Percentiles rank a stretch among this genome's conserved stretches.
These are phyloP conservation scores for Elaphomyces granulatus DNA, from an alignment of 495 filamentous ascomycete genomes.

Conservation along the genomic window DNA sequence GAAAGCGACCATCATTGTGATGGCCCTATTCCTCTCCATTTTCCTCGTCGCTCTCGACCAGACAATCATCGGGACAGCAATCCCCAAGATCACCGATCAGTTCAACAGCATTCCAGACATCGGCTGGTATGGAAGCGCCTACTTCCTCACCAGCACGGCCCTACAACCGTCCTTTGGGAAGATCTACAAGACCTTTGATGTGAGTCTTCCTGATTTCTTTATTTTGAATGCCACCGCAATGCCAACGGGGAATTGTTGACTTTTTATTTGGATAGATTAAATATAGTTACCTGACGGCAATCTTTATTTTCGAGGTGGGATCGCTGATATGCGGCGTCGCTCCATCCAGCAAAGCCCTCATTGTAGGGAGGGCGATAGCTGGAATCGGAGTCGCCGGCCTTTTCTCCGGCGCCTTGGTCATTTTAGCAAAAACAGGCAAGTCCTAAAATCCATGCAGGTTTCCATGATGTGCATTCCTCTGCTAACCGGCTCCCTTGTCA, in stretches of 20 bases:
- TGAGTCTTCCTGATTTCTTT: conserved; percentile 4
- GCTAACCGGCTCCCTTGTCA: conserved; percentile 9
- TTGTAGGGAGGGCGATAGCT: conserved; percentile 62
- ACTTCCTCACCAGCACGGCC: conserved; percentile 21
- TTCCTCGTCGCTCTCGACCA: conserved; percentile 40
- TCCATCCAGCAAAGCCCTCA: conserved; percentile 47
- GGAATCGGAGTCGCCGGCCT: conserved; percentile 61
- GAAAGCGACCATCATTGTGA: conserved; percentile 19
- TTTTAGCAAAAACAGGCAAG: conserved; percentile 36
- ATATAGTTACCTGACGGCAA: conserved; percentile 42
- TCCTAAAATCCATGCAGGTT: no score
- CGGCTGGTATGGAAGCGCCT: conserved; percentile 32
- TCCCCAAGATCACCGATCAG: conserved; percentile 30
- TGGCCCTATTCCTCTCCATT: conserved; percentile 32
- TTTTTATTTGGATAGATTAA: no score
- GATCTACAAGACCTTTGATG: conserved; percentile 20
- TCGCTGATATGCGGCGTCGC: conserved; percentile 56
- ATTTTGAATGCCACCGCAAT: no score
- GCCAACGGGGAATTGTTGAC: no score
- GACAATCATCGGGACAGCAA: conserved; percentile 31
- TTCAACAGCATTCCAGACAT: conserved; percentile 31
- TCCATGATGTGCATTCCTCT: no score
- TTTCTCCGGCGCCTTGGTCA: conserved; percentile 58
- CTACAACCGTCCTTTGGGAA: conserved; percentile 20
- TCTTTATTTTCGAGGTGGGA: conserved; percentile 57